Percentiles rank a stretch among this genome's conserved stretches.
Evolutionary conservation across 2,329 filamentous ascomycete species (phyloP).

Genomic region (Phymatotrichopsis omnivora): DNA sequence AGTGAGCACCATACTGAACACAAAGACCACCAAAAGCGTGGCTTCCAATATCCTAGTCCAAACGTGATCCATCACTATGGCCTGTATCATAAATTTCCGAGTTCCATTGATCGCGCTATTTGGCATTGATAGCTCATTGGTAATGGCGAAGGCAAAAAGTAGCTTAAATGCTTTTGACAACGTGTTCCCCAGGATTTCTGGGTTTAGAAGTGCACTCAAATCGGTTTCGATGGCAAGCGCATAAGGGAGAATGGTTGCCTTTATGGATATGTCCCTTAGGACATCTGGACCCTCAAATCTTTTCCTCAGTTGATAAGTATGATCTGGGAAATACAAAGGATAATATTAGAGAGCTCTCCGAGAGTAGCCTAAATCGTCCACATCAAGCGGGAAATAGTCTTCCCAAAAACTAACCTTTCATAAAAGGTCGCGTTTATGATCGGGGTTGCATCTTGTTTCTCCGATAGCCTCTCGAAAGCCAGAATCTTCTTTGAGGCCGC

Average conservation of each 20-base stretch:
- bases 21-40: slow-evolving; percentile 48
- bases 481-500: background rate
- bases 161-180: slow-evolving; percentile 2
- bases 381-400: no score
- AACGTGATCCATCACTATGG: slow-evolving; percentile 36
- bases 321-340: no score
- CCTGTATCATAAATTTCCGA: slow-evolving; percentile 11
- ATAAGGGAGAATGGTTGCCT: no score
- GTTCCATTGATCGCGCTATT: background rate
- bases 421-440: slow-evolving; percentile 11
- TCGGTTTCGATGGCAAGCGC: slow-evolving; percentile 1
- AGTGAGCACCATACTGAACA: slow-evolving; percentile 40
- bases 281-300: no score
- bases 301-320: no score
- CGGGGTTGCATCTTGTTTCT: no score
- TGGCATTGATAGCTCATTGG: slow-evolving; percentile 5
- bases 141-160: slow-evolving; percentile 10
- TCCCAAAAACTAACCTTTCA: slow-evolving; percentile 7
- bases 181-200: background rate
- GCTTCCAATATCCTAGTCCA: slow-evolving; percentile 54
- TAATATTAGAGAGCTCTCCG: no score
- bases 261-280: no score
- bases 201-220: slow-evolving; percentile 9
- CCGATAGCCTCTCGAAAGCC: background rate
- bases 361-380: no score